A percentile compares a stretch with the other conserved stretches of the same genome.
Conservation (phyloP, 164 flowering plant genomes). For the Stephania yunnanensis region DNA sequence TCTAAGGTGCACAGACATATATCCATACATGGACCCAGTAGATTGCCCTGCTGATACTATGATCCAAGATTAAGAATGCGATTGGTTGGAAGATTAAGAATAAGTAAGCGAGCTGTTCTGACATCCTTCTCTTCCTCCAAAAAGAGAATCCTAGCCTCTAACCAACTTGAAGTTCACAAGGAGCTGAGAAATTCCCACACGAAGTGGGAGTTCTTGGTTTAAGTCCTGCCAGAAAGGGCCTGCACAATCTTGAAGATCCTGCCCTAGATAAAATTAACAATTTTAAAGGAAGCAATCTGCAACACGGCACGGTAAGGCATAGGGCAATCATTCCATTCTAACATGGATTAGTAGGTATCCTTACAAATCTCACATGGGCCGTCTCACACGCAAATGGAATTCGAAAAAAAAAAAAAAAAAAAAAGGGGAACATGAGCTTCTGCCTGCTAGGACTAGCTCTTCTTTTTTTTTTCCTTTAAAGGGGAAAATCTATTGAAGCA, state of each 20-base stretch:
- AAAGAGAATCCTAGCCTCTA: not conserved
- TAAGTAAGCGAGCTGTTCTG: no score
- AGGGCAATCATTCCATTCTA: not conserved
- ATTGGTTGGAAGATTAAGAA: no score
- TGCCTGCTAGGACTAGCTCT: not conserved
- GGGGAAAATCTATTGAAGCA: not conserved
- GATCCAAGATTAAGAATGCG: not conserved
- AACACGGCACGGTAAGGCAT: not conserved
- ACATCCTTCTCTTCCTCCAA: not conserved
- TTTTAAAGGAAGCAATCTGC: not conserved
- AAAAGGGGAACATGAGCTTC: not conserved
- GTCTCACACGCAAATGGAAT: not conserved
- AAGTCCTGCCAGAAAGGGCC: no score
- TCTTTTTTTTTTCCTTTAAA: not conserved
- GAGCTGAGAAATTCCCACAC: no score
- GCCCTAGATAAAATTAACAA: not conserved
- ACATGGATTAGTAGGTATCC: not conserved
- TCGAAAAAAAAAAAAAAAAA: no score
- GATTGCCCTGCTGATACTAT: not conserved
- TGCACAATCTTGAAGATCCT: no score
- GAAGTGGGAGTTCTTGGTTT: no score
- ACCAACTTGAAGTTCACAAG: no score
- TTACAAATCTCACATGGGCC: not conserved
- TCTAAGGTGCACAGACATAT: not conserved
- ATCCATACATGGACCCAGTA: not conserved